Percentiles rank a stretch among this genome's conserved stretches.
Conservation (phyloP, 768 basidiomycete genomes). For the Boletellus sp. region DNA sequence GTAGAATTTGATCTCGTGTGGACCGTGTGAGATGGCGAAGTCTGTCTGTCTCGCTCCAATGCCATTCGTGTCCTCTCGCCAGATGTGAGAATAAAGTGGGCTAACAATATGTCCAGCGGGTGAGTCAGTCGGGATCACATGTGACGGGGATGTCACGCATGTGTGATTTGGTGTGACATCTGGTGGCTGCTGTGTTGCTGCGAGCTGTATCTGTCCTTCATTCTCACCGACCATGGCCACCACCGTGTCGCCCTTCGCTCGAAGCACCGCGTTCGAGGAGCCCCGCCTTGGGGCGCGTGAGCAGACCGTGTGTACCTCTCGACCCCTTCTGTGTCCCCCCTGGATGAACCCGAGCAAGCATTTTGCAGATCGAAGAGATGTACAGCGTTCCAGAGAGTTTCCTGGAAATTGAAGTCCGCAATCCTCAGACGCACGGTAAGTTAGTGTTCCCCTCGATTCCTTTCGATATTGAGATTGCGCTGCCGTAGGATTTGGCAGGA, state of each 20-base stretch:
- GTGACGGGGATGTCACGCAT: constrained; percentile 41
- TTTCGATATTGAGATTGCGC: neutral
- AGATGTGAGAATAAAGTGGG: too few relatives aligned
- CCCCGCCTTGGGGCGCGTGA: constrained; percentile 46
- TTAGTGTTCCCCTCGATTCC: neutral
- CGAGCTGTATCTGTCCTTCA: constrained; percentile 14
- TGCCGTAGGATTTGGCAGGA: constrained; percentile 75
- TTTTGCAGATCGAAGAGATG: constrained; percentile 89
- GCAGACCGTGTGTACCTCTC: constrained; percentile 46
- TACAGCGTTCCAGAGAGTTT: constrained; percentile 97
- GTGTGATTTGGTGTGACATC: constrained; percentile 22
- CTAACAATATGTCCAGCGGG: too few relatives aligned
- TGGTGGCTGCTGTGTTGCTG: constrained; percentile 20
- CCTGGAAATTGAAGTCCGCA: constrained; percentile 94
- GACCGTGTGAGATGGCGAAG: too few relatives aligned
- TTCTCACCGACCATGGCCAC: constrained; percentile 30
- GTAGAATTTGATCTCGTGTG: too few relatives aligned
- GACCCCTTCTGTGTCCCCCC: constrained; percentile 7
- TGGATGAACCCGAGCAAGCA: constrained; percentile 34
- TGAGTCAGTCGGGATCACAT: constrained; percentile 29
- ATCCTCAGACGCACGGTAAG: constrained; percentile 93
- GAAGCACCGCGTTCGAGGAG: constrained; percentile 55
- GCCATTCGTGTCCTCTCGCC: too few relatives aligned
- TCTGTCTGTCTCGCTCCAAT: too few relatives aligned
- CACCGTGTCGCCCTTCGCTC: constrained; percentile 56